Conservation (phyloP, 768 basidiomycete species). For the Fomitopsis pulvina region DNA sequence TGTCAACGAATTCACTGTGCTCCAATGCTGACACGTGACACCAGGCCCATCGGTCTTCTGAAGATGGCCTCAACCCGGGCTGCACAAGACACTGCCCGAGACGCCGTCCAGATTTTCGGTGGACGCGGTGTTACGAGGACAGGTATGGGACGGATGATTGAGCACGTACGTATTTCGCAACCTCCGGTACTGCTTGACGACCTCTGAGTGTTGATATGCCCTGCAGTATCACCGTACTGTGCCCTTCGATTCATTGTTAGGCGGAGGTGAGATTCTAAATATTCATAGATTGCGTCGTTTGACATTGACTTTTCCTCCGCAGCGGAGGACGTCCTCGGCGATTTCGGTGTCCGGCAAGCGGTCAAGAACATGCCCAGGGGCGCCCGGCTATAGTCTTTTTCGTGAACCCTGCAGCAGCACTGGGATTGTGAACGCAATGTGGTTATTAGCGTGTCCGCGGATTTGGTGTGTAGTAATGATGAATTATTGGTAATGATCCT, state of each 20-base stretch:
- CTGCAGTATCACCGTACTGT: constrained; percentile 35
- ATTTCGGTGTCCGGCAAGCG: constrained; percentile 44
- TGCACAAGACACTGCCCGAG: constrained; percentile 74
- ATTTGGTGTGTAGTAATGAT: too few species aligned
- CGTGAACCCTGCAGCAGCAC: too few species aligned
- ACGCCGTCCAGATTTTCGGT: constrained; percentile 84
- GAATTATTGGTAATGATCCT: too few species aligned
- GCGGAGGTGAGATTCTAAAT: constrained; percentile 26
- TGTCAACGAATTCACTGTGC: neutral
- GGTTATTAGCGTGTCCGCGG: too few species aligned
- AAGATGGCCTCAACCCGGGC: constrained; percentile 74
- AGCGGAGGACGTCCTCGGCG: constrained; percentile 73
- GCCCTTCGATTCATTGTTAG: constrained; percentile 34
- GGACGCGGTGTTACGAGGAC: constrained; percentile 79
- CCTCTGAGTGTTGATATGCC: neutral
- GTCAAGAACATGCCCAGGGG: constrained; percentile 39
- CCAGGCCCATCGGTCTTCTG: constrained; percentile 68
- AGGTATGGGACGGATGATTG: constrained; percentile 74
- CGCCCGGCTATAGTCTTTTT: constrained; percentile 41
- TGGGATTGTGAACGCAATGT: too few species aligned
- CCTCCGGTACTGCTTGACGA: neutral
- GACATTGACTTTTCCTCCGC: neutral
- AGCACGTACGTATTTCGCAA: constrained; percentile 48
- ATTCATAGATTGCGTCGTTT: constrained; percentile 1
- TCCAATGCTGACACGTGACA: neutral